phyloP scores from a whole-genome alignment of 2,329 filamentous ascomycete genomes.

The Neopestalotiopsis clavispora region DNA sequence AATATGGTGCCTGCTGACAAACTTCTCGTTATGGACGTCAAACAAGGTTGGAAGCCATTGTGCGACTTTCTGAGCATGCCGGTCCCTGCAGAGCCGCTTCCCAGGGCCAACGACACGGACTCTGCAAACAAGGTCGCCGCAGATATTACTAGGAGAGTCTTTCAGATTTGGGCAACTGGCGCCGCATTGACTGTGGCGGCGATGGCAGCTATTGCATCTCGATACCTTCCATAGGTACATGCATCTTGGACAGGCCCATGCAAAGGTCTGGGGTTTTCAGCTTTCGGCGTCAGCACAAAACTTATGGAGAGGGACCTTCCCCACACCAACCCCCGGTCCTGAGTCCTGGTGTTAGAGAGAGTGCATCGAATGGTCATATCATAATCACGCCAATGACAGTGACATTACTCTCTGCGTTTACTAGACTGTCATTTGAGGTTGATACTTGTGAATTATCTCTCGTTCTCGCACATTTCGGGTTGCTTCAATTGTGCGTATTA shows the following conservation, averaged over 20 bases:
- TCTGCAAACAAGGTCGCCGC: conserved; percentile 23
- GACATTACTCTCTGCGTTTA: too few relatives aligned
- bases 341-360: too few relatives aligned
- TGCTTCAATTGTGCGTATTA: not conserved
- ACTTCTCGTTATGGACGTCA: conserved; percentile 31
- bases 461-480: not conserved
- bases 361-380: too few relatives aligned
- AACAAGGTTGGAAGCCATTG: conserved; percentile 31
- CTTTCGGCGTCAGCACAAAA: not conserved
- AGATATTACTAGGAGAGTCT: not conserved
- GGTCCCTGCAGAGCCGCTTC: conserved; percentile 28
- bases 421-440: too few relatives aligned
- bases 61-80: conserved; percentile 29
- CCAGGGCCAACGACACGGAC: conserved; percentile 30
- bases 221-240: not conserved
- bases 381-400: too few relatives aligned
- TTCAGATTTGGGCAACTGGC: conserved; percentile 8
- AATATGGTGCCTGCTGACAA: conserved; percentile 25
- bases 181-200: not conserved
- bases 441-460: too few relatives aligned
- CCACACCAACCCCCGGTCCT: too few relatives aligned
- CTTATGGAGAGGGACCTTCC: not conserved
- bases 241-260: too few relatives aligned
- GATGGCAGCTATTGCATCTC: not conserved
- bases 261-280: too few relatives aligned